A percentile compares a stretch with the other conserved stretches of the same genome.
phyloP scores from a whole-genome alignment of 1,284 basidiomycete genomes.

The Cutaneotrichosporon arboriforme region DNA sequence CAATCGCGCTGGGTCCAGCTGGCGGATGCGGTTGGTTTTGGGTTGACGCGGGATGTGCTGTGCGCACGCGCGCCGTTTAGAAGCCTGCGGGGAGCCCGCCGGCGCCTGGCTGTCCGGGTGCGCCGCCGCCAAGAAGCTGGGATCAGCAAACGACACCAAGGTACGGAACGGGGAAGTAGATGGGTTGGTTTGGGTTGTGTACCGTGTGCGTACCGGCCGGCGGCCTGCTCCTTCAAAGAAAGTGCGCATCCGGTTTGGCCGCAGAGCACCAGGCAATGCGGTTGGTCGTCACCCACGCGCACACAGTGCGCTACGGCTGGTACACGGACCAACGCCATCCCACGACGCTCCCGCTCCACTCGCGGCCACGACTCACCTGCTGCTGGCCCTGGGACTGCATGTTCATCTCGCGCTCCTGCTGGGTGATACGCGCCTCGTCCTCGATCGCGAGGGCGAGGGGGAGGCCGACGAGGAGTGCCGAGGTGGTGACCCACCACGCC shows the following conservation, averaged over 20 bases:
- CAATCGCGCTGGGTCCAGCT: constrained; percentile 4
- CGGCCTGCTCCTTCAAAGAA: too few species aligned
- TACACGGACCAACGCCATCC: background rate
- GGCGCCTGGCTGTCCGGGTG: background rate
- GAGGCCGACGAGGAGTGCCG: constrained; percentile 84
- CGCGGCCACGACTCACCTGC: constrained; percentile 60
- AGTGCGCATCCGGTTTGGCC: too few species aligned
- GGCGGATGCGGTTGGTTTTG: background rate
- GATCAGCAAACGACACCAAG: background rate
- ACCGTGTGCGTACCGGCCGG: too few species aligned
- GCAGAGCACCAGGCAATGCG: too few species aligned
- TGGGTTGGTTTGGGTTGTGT: background rate
- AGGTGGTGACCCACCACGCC: constrained; percentile 92
- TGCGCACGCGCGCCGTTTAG: constrained; percentile 8
- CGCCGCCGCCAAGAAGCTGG: constrained; percentile 17
- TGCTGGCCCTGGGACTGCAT: constrained; percentile 89
- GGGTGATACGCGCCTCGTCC: constrained; percentile 89
- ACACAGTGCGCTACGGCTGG: too few species aligned
- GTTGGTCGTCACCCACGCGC: background rate
- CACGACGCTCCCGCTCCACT: background rate
- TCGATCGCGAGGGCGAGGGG: constrained; percentile 89
- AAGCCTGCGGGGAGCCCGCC: constrained; percentile 19
- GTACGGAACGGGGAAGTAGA: background rate
- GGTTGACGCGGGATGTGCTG: background rate
- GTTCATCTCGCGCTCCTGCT: constrained; percentile 91